Conservation (phyloP, 2,329 filamentous ascomycete genomes). For the Stemphylium vesicarium region DNA sequence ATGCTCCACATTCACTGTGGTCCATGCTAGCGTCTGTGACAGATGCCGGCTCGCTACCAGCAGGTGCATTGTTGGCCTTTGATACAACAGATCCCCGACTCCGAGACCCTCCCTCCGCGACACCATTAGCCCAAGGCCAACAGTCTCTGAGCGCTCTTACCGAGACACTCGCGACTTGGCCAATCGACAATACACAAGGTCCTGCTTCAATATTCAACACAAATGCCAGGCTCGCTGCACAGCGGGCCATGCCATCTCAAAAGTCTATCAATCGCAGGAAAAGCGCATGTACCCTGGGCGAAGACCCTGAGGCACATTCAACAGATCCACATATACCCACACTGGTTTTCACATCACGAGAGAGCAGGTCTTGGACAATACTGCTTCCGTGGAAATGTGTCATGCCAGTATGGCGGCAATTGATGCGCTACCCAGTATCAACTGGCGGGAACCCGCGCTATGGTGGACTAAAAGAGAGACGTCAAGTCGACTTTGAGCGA, state of each 20-base stretch:
- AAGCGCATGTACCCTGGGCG: conserved; percentile 66
- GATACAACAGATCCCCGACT: conserved; percentile 80
- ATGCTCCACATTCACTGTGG: conserved; percentile 47
- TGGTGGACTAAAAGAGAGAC: conserved; percentile 78
- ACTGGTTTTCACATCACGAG: conserved; percentile 69
- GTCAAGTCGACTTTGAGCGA: conserved; percentile 82
- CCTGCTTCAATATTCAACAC: conserved; percentile 71
- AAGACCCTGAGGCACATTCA: conserved; percentile 61
- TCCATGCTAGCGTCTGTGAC: conserved; percentile 36
- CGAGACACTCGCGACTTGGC: conserved; percentile 70
- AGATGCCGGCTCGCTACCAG: conserved; percentile 68
- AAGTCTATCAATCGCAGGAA: conserved; percentile 82
- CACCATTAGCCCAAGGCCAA: conserved; percentile 38
- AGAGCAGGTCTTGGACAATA: conserved; percentile 73
- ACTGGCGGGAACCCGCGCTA: conserved; percentile 82
- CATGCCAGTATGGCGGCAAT: conserved; percentile 79
- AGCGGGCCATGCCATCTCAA: conserved; percentile 72
- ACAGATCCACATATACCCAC: conserved; percentile 80
- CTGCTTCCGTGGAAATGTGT: conserved; percentile 92
- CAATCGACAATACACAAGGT: conserved; percentile 61
- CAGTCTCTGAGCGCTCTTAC: conserved; percentile 55
- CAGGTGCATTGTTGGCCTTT: conserved; percentile 74
- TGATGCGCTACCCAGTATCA: conserved; percentile 82
- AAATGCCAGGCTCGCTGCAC: conserved; percentile 67
- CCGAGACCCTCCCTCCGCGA: conserved; percentile 71